Evolutionary conservation across 208 protist genomes (phyloP).

Genomic region (Entamoeba histolytica): DNA sequence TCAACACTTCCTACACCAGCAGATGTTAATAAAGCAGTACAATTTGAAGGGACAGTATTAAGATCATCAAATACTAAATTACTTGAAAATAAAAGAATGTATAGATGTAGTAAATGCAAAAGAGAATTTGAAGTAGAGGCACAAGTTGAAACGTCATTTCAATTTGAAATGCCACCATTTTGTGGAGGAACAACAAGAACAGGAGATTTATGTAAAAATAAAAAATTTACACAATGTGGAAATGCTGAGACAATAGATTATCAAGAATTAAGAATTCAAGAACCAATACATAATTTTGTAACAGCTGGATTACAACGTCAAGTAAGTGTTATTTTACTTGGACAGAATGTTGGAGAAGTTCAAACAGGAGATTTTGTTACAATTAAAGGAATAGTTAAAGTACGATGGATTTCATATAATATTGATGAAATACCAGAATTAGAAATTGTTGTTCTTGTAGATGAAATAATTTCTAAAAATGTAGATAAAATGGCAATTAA

Average conservation of each 20-base stretch:
- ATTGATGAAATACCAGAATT: background rate
- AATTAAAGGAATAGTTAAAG: background rate
- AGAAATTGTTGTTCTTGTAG: background rate
- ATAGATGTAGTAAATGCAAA: background rate
- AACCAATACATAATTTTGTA: background rate
- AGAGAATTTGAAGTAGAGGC: background rate
- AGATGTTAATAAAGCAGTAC: background rate
- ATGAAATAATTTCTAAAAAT: background rate
- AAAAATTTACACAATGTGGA: background rate
- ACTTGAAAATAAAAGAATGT: background rate
- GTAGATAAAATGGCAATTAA: background rate
- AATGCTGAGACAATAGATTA: background rate
- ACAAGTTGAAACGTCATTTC: background rate
- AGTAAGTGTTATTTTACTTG: background rate
- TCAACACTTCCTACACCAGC: background rate
- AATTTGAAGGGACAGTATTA: background rate
- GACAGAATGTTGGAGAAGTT: background rate
- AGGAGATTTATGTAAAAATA: background rate
- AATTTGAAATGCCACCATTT: background rate
- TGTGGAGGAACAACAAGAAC: background rate
- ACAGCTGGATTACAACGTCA: background rate
- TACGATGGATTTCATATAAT: background rate
- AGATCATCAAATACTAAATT: background rate
- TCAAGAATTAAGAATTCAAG: background rate
- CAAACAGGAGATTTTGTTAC: background rate